These are phyloP conservation scores for Salix arbutifolia DNA, from an alignment of 345 rosid species.

Conservation along the genomic window DNA sequence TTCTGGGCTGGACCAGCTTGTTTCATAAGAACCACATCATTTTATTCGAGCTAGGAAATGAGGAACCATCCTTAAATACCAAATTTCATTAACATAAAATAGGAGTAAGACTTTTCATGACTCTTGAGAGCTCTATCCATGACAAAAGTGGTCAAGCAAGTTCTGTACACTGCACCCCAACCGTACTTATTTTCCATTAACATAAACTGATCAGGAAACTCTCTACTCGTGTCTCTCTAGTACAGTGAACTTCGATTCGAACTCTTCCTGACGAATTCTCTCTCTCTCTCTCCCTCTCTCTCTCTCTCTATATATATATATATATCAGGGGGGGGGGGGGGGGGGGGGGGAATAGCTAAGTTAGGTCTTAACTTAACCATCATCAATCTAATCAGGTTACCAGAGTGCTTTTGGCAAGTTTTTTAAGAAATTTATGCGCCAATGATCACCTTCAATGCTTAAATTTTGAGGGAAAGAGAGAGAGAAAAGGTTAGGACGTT, in stretches of 20 bases:
- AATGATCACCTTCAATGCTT: background rate
- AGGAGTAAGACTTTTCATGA: background rate
- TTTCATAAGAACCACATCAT: background rate
- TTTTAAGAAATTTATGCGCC: background rate
- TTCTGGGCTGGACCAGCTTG: background rate
- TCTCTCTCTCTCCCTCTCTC: no score
- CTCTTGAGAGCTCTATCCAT: no score
- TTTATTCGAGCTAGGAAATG: background rate
- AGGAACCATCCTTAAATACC: background rate
- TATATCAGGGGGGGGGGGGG: no score
- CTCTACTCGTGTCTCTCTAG: background rate
- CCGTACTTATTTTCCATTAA: background rate
- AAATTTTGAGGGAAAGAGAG: background rate
- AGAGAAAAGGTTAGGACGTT: background rate
- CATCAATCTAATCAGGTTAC: background rate
- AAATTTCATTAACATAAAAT: background rate
- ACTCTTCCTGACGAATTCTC: no score
- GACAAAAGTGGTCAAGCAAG: no score
- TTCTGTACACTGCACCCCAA: no score
- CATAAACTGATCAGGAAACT: background rate
- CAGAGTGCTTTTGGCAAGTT: background rate
- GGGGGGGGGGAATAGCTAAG: background rate
- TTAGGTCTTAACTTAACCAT: background rate
- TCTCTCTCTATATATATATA: no score
- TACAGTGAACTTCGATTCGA: no score